Evolutionary conservation across 2,329 filamentous ascomycete genomes (phyloP), one percentile per base, ranked within the genome.

Genomic region (Colletotrichum euphorbiae): DNA sequence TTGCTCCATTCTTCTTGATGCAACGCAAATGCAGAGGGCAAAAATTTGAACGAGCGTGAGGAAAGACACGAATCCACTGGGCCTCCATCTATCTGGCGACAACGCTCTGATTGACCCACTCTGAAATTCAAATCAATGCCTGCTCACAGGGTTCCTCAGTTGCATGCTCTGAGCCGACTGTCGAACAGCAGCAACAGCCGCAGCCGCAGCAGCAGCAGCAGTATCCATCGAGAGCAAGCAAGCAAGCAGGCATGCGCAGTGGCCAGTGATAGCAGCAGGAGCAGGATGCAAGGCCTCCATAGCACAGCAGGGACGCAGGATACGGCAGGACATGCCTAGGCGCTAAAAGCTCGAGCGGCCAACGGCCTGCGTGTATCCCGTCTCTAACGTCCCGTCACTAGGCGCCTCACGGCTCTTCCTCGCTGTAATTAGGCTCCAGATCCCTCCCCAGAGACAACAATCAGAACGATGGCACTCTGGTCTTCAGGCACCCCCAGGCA

Each of bases 321-420:
- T 56, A 33, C 55, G 38, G 55, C 48, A 61, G 17, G 48, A 50
- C 28, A 62, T 13, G 58, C 59, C 64, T 57, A 52, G 50, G 56
- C 63, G 42, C 57, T 43, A 62, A 42, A 67, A 62, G 42, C 13
- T 17, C 15, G 17, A 52, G 55, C 21, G 61, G 48, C 46, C 21
- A 69, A 31, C 48, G 66, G 24, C 46, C 31, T 54, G 48, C 24
- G 43, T 33, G 17, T 46, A 46, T 40, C 13, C 24, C 42, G 42
- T 36, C 15, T 15, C 48, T 50, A n/a, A 33, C 54, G 21, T 63
- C 24, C 28, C 38, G 56, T 19, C n/a, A 40, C 40, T 52, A 24
- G 65, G 64, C 68, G 69, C 71, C 71, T 74, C 74, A 73, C 73
- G 76, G 76, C 74, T 75, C 73, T 77, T 77, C 69, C 62, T 77